Evolutionary conservation across 2,329 filamentous ascomycete genomes (phyloP), one percentile per base, ranked within the genome.

Genomic region (Elsinoe arachidis): DNA sequence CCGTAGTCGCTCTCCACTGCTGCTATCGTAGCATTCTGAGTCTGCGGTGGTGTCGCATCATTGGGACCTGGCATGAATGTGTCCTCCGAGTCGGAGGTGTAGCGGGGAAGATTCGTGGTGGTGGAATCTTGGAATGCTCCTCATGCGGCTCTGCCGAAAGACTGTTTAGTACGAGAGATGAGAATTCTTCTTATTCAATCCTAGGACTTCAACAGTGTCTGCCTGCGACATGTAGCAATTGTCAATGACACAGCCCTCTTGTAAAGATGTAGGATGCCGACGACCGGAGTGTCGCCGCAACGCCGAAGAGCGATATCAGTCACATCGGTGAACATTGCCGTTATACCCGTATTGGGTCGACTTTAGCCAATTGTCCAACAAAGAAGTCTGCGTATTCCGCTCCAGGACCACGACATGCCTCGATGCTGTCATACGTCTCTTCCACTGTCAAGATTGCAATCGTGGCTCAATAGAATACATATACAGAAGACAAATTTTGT

Each of bases 291-390:
- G 4, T n/a, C 41, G 41, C 41, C 19, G 41, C 41, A 23, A 23
- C 14, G 17, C 41, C 21, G 19, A n/a, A 46, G 21, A 23, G 41
- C 41, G 49, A 39, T 53, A 51, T 51, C 46, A 34, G 46, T 12
- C 14, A 30, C 30, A 12, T 53, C 49, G 49, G 49, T 26, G 49
- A 53, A 53, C 38, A 53, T 3, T 53, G 49, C 49, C 49, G 49
- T 53, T 53, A 53, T 53, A 53, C 49, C 49, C 49, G 49, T 34
- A 26, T 26, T 23, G 26, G 41, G 26, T 30, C 26, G 26, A 30
- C 26, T 30, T 46, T 30, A 35, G 21, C 26, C 46, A 34, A 34
- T 10, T 19, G 46, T 34, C 34, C 46, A 60, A 38, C 55, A 51
- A 17, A 60, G 44, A 6, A 58, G 51, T 49, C n/a, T 44, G 19